Evolutionary conservation across 192 early-diverging fungal species (phyloP), one percentile per base, ranked within the genome.

Genomic region (Backusella parvicylindrica): DNA sequence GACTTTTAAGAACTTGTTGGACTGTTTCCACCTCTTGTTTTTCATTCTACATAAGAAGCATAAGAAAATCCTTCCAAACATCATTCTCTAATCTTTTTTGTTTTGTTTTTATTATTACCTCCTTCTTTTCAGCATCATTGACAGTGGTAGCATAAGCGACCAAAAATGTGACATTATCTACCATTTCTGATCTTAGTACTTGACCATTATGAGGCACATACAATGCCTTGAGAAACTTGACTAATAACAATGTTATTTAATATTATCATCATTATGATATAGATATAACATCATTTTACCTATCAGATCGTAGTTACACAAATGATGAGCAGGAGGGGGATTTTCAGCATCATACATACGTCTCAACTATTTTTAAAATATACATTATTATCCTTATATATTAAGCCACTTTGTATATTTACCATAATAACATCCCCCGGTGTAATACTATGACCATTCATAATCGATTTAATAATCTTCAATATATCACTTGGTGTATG

Each of bases 401-500:
- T 21, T 35, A 26, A 12, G 15, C 30, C 16, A 15, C 30, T 16
- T 47, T 33, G 7, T 37, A 1, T 41, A 32, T 70, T 56, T 80
- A 89, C 88, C 68, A 73, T 71, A 63, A 88, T 82, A 1, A 90
- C 73, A 75, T 90, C 87, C 8, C 88, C 88, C n/a, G 88, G 87
- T 12, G 87, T 86, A 13, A 84, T 82, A 11, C 75, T 60, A 6
- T 74, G 72, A 1, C 73, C 78, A 30, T 78, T 79, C 30, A 82
- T 75, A 26, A 88, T 85, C 31, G 83, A 78, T 41, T 81, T 81
- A 9, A 88, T 84, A 4, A 86, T 79, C 8, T 74, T 76, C 56
- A 83, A 72, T 18, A 89, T 70, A 4, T 64, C 49, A 5, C 71
- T 37, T 21, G 87, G 85, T 6, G 84, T 76, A 23, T 82, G 75